Conservation (phyloP, 768 basidiomycete genomes). For the Calocybe cyanea region DNA sequence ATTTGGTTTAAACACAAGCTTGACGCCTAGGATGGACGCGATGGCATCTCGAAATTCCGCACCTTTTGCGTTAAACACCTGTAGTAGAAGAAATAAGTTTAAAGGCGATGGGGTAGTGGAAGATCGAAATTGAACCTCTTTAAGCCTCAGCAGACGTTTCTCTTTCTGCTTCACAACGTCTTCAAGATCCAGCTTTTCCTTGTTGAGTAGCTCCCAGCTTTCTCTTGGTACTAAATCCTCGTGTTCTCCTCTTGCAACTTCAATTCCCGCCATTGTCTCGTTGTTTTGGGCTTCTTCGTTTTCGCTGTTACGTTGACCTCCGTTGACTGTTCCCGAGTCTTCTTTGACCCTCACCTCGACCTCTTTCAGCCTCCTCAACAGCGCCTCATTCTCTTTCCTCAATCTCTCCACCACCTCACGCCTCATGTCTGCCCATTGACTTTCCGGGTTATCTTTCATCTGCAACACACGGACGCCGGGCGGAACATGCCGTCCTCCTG, state of each 20-base stretch:
- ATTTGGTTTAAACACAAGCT: conserved; percentile 87
- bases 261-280: too few relatives aligned
- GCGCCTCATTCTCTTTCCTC: conserved; percentile 78
- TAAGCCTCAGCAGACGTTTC: conserved; percentile 72
- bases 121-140: conserved; percentile 53
- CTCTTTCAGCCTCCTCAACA: conserved; percentile 63
- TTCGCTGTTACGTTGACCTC: conserved; percentile 1
- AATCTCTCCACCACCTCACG: conserved; percentile 73
- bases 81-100: conserved; percentile 5
- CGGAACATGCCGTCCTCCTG: conserved; percentile 57
- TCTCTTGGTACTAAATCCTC: conserved; percentile 63
- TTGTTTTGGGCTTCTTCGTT: too few relatives aligned
- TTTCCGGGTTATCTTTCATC: conserved; percentile 48
- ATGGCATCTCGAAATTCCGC: conserved; percentile 92
- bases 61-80: conserved; percentile 84
- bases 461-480: conserved; percentile 12
- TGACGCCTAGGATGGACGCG: conserved; percentile 84
- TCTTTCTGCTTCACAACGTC: conserved; percentile 71
- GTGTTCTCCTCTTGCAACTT: background rate
- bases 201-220: conserved; percentile 70
- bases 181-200: conserved; percentile 68
- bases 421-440: conserved; percentile 74
- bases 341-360: conserved; percentile 42
- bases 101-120: background rate
- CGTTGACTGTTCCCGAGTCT: background rate